A percentile compares a stretch with the other conserved stretches of the same genome.
These are phyloP conservation scores for Bauhinia variegata DNA, from an alignment of 306 rosid genomes.

Conservation along the genomic window DNA sequence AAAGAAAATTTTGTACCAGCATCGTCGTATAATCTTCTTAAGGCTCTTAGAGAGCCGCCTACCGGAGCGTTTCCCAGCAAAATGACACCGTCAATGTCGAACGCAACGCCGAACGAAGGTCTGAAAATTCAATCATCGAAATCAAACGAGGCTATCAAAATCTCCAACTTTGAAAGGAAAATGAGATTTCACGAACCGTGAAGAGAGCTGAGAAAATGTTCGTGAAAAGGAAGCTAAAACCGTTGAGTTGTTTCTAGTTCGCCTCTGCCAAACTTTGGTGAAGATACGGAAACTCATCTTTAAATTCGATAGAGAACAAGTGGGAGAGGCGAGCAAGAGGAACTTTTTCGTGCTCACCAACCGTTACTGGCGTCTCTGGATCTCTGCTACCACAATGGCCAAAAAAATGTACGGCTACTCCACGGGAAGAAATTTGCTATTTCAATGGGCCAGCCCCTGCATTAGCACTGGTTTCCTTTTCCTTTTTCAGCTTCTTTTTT, in stretches of 20 bases:
- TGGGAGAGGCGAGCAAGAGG: no score
- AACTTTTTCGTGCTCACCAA: no score
- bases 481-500: no score
- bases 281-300: slow-evolving; percentile 61
- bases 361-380: no score
- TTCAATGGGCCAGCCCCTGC: no score
- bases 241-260: slow-evolving; percentile 28
- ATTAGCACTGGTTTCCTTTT: no score
- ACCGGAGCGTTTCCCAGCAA: slow-evolving; percentile 71
- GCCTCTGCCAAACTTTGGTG: slow-evolving; percentile 44
- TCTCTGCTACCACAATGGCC: no score
- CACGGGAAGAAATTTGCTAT: no score
- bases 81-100: slow-evolving; percentile 96
- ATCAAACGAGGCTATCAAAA: slow-evolving; percentile 9
- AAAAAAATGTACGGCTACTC: no score
- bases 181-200: slow-evolving; percentile 49
- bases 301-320: not conserved
- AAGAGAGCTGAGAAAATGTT: slow-evolving; percentile 51
- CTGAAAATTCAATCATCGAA: slow-evolving; percentile 37
- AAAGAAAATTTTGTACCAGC: slow-evolving; percentile 44
- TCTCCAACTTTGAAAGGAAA: not conserved
- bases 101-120: slow-evolving; percentile 73
- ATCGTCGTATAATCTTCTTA: slow-evolving; percentile 56
- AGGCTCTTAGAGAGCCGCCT: slow-evolving; percentile 78
- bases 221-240: slow-evolving; percentile 39